Conservation (phyloP, 371 early-diverging fungal genomes). For the Vavraia culicis region DNA sequence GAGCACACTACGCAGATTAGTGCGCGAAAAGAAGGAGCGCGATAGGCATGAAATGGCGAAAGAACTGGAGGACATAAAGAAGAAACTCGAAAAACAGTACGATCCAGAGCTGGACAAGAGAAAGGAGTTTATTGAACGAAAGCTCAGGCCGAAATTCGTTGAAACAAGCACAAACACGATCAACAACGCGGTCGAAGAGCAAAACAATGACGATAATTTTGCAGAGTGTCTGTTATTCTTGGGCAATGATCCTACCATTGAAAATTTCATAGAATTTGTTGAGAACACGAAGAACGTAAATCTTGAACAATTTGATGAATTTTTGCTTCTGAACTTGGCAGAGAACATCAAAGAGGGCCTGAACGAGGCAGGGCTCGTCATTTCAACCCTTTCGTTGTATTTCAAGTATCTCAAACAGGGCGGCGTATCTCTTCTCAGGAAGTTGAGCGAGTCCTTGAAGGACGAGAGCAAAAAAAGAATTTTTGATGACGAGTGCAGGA, state of each 20-base stretch:
- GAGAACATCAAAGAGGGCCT: constrained; percentile 32
- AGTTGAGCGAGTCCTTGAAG: constrained; percentile 9
- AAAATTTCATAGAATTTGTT: constrained; percentile 15
- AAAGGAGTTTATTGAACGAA: too few species aligned
- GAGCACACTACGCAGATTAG: too few species aligned
- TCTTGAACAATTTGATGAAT: constrained; percentile 21
- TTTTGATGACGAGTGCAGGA: constrained; percentile 21
- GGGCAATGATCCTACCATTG: background rate
- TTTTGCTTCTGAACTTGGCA: constrained; percentile 22
- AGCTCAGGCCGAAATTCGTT: too few species aligned
- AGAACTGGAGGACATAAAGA: too few species aligned
- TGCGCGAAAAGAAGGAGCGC: too few species aligned
- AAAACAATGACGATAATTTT: too few species aligned
- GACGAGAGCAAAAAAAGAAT: constrained; percentile 1
- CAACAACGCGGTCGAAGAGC: too few species aligned
- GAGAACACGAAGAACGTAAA: constrained; percentile 10
- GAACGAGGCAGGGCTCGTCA: constrained; percentile 14
- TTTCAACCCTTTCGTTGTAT: constrained; percentile 20
- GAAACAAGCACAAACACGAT: too few species aligned
- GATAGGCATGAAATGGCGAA: too few species aligned
- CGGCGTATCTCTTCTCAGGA: constrained; percentile 11
- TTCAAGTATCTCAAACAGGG: constrained; percentile 11
- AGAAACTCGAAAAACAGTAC: too few species aligned
- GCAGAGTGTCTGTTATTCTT: too few species aligned
- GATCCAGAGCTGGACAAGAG: too few species aligned